Base-by-base conservation (phyloP, 805 yeast genomes). In the Yarrowia deformans region DNA sequence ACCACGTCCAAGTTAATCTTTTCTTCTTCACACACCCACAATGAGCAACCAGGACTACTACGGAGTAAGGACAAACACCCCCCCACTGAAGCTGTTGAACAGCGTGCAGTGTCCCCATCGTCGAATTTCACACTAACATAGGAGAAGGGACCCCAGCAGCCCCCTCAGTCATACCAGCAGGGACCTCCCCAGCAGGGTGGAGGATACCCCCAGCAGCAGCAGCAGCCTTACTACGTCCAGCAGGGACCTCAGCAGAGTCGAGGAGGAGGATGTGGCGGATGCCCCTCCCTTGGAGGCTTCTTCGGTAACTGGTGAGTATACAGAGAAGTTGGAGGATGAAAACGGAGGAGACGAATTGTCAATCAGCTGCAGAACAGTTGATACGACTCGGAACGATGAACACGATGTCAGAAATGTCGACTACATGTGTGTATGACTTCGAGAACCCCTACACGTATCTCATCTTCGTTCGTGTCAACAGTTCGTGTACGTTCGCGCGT, bases 1-100 rank as follows among this genome's bases (percentile, higher is more conserved):
- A 54, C 60, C 37, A 40, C 37, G 48, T 23, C 37, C 63, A 56
- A 40, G 48, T 40, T 40, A 9, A 56, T 56, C 63, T 56, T 13
- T 45, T 60, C 66, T 34, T 43, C 52, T n/a, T 13, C 40, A 60
- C 66, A 40, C 35, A 43, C 32, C 35, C 48, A 56, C 50, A 29
- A 60, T 60, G 66, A 60, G 66, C 66, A 60, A 60, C 66, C 66
- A 60, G 66, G 66, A 60, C 50, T 60, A 60, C 52, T 60, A 60
- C 66, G 66, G 66, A 43, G 66, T 60, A 34, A 60, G 66, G 6
- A 16, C 37, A 14, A 29, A 29, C 37, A 55, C 18, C n/a, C 19
- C 18, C n/a, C 19, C 8, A 29, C 19, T 3, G 39, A 16, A 19
- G 12, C 37, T 48, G 52, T 6, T 14, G 39, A 14, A 16, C 55